Percentiles rank a stretch among this genome's conserved stretches.
Conservation (phyloP, 371 early-diverging fungal species). For the Furculomyces boomerangus region DNA sequence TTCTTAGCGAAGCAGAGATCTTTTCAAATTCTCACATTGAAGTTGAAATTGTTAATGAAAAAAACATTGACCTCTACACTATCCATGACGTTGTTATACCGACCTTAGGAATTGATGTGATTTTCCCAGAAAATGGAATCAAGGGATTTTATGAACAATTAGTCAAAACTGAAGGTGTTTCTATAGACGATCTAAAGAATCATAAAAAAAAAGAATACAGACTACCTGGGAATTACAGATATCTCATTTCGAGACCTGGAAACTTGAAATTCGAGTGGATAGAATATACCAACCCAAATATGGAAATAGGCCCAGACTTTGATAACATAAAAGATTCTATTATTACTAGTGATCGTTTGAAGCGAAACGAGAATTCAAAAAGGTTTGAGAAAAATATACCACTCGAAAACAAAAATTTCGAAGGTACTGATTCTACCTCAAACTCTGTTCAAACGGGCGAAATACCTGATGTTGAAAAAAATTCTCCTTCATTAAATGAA, state of each 20-base stretch:
- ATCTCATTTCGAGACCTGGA: conserved; percentile 32
- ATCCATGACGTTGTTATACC: conserved; percentile 85
- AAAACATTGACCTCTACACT: conserved; percentile 42
- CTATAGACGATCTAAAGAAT: conserved; percentile 24
- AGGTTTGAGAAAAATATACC: too few relatives aligned
- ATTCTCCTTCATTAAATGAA: background rate
- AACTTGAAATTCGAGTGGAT: conserved; percentile 29
- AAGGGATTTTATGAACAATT: conserved; percentile 38
- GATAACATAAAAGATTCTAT: too few relatives aligned
- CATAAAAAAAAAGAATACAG: conserved; percentile 33
- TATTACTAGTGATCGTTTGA: too few relatives aligned
- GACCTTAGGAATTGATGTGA: conserved; percentile 56
- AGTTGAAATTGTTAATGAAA: conserved; percentile 34
- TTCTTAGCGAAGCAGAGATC: conserved; percentile 7
- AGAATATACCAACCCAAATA: conserved; percentile 44
- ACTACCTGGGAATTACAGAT: conserved; percentile 65
- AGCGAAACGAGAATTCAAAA: too few relatives aligned
- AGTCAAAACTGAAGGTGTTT: conserved; percentile 49
- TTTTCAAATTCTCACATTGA: background rate
- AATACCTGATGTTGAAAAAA: background rate
- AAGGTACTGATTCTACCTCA: too few relatives aligned
- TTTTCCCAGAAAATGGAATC: conserved; percentile 64
- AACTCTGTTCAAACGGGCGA: conserved; percentile 10
- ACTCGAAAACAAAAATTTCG: too few relatives aligned
- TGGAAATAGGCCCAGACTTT: background rate